Conservation (phyloP, 2,329 filamentous ascomycete genomes). For the Dactylellina leptospora region DNA sequence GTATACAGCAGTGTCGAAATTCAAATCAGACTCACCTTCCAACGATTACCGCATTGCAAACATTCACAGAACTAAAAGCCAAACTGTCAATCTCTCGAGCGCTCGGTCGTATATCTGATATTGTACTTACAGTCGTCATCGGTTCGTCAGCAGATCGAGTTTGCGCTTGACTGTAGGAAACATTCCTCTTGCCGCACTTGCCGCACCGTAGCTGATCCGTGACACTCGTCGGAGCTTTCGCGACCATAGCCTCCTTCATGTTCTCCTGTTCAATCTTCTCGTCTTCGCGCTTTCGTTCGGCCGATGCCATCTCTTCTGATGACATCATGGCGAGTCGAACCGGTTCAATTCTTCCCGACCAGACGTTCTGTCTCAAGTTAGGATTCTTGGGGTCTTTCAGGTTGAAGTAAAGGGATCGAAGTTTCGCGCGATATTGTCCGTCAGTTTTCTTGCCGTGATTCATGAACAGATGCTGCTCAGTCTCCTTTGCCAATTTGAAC, state of each 20-base stretch:
- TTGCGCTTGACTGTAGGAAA: constrained; percentile 95
- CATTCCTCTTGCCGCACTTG: constrained; percentile 91
- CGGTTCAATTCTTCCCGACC: constrained; percentile 76
- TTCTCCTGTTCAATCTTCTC: constrained; percentile 84
- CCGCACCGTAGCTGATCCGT: constrained; percentile 86
- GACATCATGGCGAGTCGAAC: constrained; percentile 84
- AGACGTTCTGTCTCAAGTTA: constrained; percentile 77
- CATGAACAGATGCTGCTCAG: constrained; percentile 79
- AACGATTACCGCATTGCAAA: constrained; percentile 73
- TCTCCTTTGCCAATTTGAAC: constrained; percentile 71
- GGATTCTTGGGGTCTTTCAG: constrained; percentile 91
- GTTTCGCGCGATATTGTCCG: constrained; percentile 82
- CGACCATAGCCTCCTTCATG: constrained; percentile 96
- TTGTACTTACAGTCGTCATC: constrained; percentile 70
- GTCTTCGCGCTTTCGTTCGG: constrained; percentile 79
- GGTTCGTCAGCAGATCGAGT: constrained; percentile 95
- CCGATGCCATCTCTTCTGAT: constrained; percentile 88
- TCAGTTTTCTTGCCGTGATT: constrained; percentile 74
- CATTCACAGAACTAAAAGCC: constrained; percentile 71
- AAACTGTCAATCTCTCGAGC: background rate
- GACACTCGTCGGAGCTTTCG: constrained; percentile 89
- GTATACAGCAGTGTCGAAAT: too few relatives aligned
- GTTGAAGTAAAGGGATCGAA: constrained; percentile 91
- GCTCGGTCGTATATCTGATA: too few relatives aligned
- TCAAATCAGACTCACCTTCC: constrained; percentile 71